Evolutionary conservation across 176 grass and related monocot genomes (phyloP).

Genomic region (Avena sativa): DNA sequence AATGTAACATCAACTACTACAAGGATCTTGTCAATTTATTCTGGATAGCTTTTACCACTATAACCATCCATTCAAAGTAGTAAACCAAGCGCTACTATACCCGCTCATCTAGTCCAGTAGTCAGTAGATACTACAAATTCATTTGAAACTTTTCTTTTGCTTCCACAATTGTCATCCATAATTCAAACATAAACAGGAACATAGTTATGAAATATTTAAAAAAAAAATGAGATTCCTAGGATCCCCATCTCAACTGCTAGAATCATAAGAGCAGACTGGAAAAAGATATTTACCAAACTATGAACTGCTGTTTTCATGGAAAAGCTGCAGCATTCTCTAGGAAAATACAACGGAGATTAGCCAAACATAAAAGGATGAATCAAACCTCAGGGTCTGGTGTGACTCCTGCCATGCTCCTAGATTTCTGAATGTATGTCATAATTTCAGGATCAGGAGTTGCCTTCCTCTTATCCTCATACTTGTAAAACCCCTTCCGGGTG

Average conservation of each 20-base stretch:
- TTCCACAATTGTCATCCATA: conserved; percentile 9
- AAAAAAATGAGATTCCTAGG: neutral
- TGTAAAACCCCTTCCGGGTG: conserved; percentile 82
- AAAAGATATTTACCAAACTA: conserved; percentile 6
- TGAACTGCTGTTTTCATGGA: neutral
- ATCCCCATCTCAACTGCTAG: neutral
- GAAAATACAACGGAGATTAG: conserved; percentile 3
- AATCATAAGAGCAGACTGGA: conserved; percentile 4
- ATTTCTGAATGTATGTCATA: conserved; percentile 73
- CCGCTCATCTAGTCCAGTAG: neutral
- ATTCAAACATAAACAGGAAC: conserved; percentile 7
- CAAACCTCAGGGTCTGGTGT: conserved; percentile 72
- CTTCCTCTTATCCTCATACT: conserved; percentile 92
- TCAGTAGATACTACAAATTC: neutral
- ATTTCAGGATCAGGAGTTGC: conserved; percentile 86
- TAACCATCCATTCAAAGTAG: conserved; percentile 3
- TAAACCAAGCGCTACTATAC: neutral
- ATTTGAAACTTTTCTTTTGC: neutral
- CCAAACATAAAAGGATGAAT: conserved; percentile 36
- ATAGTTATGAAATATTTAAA: neutral
- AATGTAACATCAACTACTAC: conserved; percentile 18
- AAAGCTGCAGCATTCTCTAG: neutral
- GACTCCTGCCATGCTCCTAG: conserved; percentile 78
- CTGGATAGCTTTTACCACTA: neutral
- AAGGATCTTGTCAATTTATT: conserved; percentile 21